Conservation (phyloP, 129 eudicot species). For the Kitagawia praeruptora region DNA sequence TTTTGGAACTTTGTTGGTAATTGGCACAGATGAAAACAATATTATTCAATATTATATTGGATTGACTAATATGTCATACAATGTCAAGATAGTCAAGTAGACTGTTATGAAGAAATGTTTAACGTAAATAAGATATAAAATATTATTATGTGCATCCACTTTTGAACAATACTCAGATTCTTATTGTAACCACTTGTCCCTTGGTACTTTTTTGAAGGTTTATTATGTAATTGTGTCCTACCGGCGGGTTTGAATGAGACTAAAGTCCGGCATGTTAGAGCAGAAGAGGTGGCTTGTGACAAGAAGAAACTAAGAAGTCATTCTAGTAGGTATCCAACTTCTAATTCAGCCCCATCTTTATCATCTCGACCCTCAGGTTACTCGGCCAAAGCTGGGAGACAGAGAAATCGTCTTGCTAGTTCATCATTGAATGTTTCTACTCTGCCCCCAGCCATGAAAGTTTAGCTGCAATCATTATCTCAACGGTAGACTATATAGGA, state of each 20-base stretch:
- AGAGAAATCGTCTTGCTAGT: constrained; percentile 19
- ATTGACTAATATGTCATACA: not conserved
- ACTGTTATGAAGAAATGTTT: not conserved
- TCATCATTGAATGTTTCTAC: constrained; percentile 13
- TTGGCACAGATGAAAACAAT: not conserved
- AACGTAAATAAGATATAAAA: not conserved
- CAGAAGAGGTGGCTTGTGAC: constrained; percentile 37
- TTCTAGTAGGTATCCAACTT: constrained; percentile 54
- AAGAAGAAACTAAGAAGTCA: constrained; percentile 63
- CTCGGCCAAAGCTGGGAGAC: constrained; percentile 23
- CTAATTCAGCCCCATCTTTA: constrained; percentile 25
- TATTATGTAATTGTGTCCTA: constrained; percentile 81
- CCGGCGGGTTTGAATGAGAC: constrained; percentile 74
- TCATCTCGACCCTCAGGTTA: constrained; percentile 34
- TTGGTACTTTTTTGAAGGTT: constrained; percentile 35
- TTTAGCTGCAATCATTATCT: not conserved
- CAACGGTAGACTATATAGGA: not conserved
- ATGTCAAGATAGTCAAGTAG: constrained; percentile 2
- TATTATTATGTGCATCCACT: not conserved
- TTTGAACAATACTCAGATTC: not conserved
- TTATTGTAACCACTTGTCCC: not conserved
- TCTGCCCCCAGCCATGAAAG: constrained; percentile 2
- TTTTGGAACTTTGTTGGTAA: not conserved
- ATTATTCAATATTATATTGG: not conserved
- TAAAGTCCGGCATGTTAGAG: constrained; percentile 51